Evolutionary conservation across 257 asterid genomes (phyloP).

Genomic region (Solanum virginianum): DNA sequence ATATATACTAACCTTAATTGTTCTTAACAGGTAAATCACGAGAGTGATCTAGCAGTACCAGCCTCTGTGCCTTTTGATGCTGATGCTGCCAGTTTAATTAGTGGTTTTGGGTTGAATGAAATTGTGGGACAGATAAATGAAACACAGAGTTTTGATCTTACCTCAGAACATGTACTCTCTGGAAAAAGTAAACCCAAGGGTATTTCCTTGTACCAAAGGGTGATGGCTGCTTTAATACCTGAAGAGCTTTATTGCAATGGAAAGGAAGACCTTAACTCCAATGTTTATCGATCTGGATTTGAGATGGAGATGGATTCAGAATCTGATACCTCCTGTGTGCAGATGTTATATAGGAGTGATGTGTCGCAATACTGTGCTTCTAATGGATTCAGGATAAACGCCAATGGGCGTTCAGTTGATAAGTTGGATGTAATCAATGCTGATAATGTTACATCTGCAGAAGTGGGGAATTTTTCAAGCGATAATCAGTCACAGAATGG

Average conservation of each 20-base stretch:
- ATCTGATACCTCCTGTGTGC: conserved; percentile 29
- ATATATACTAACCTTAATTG: background rate
- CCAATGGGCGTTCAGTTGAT: conserved; percentile 28
- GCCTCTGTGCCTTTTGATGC: conserved; percentile 32
- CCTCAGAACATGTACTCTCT: conserved; percentile 33
- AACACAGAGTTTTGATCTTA: conserved; percentile 30
- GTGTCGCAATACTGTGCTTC: conserved; percentile 33
- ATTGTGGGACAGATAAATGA: conserved; percentile 39
- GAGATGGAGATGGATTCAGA: conserved; percentile 40
- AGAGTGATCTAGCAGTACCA: conserved; percentile 25
- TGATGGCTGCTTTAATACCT: conserved; percentile 74
- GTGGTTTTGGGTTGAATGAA: conserved; percentile 32
- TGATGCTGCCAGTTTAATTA: conserved; percentile 32
- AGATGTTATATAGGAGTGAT: conserved; percentile 26
- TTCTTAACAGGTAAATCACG: conserved; percentile 35
- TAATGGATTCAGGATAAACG: conserved; percentile 35
- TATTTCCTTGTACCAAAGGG: conserved; percentile 62
- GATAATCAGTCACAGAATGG: conserved; percentile 35
- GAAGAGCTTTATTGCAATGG: conserved; percentile 36
- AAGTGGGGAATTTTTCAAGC: conserved; percentile 18
- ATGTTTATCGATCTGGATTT: conserved; percentile 34
- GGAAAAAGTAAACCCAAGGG: conserved; percentile 33
- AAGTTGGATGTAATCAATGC: conserved; percentile 31
- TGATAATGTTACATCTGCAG: conserved; percentile 19
- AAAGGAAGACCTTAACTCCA: conserved; percentile 34